Evolutionary conservation across 139 green algal species (phyloP), one percentile per base, ranked within the genome.

Genomic region (Ulvella scutata): DNA sequence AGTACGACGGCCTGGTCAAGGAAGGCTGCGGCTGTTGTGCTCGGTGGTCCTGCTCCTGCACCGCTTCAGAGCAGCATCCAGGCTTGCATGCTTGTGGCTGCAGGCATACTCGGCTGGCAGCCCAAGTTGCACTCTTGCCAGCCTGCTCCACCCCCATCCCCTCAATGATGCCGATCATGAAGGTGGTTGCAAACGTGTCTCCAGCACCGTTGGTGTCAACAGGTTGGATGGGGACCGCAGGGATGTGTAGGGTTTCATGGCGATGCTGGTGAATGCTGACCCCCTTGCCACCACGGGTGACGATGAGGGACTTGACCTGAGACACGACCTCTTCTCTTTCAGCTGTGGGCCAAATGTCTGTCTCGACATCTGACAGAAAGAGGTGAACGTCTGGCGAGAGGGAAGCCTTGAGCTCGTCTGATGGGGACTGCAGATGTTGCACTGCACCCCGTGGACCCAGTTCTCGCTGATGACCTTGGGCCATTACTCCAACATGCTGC

Each of bases 331-430:
- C 21, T 0, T 77, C 74, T 51, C 93, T 74, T 43, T 79, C 74
- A 6, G 81, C 78, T 21, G 78, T 61, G 0, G 72, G 72, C 88
- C 88, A 95, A 1, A 76, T 72, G 34, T 92, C 86, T 0, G 88
- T 91, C 78, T 95, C 90, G 37, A 95, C 90, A 73, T 95, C 90
- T 2, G 88, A 93, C 51, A 95, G 79, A 73, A 92, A 94, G 7
- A 94, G 51, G 3, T 83, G 85, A 21, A 87, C 87, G 36, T 61
- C 43, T 0, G 73, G 80, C 0, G 84, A 82, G 72, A 91, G 44
- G 2, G 87, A 81, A 3, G 78, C 79, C 81, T 90, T 82, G 23
- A 93, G 80, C 76, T 86, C 81, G 40, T 74, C 74, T 38, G 80
- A 83, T 76, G 89, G 89, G 37, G 74, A 28, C 29, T 81, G 72